phyloP scores from a whole-genome alignment of 345 rosid species.

The Brassica nigra region DNA sequence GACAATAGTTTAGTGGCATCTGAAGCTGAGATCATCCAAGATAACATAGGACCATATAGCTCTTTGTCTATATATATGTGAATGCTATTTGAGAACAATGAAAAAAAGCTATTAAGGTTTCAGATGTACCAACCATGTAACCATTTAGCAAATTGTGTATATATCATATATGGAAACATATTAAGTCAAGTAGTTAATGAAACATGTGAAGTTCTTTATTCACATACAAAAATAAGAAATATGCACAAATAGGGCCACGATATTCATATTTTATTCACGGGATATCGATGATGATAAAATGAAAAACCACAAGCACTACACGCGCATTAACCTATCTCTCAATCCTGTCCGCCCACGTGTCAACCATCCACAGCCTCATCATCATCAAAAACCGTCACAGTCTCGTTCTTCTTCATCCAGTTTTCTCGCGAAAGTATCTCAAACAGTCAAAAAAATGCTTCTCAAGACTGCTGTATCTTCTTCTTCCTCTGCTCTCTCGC shows the following conservation, averaged over 20 bases:
- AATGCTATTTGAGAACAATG: neutral
- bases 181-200: neutral
- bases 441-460: conserved; percentile 40
- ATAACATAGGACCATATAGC: neutral
- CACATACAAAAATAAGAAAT: neutral
- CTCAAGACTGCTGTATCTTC: conserved; percentile 44
- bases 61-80: neutral
- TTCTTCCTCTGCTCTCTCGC: conserved; percentile 46
- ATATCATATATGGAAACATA: too few species aligned
- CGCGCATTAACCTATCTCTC: conserved; percentile 45
- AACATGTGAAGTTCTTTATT: neutral
- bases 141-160: neutral
- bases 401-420: neutral
- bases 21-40: neutral
- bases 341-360: conserved; percentile 58
- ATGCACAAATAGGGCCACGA: neutral
- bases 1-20: neutral
- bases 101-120: neutral
- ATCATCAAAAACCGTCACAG: neutral
- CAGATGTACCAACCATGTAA: neutral
- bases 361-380: conserved; percentile 42
- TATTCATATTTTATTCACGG: neutral
- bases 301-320: conserved; percentile 47
- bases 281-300: neutral
- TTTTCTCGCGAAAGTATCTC: conserved; percentile 4